phyloP scores from a whole-genome alignment of 257 asterid species.

The Echium plantagineum region DNA sequence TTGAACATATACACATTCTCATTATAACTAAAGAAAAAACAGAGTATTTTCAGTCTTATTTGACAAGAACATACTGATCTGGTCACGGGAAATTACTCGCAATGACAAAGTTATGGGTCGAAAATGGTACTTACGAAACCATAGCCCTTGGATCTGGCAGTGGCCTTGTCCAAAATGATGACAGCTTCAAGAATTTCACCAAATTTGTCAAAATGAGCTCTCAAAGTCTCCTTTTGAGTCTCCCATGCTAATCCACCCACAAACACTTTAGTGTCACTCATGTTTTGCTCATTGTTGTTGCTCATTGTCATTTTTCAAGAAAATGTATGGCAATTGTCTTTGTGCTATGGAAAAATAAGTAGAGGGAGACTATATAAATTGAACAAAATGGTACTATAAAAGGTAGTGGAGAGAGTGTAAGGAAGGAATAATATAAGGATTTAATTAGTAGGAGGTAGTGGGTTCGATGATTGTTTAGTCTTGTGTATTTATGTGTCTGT shows the following conservation, averaged over 20 bases:
- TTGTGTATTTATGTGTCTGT: too few species aligned
- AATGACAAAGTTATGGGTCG: too few species aligned
- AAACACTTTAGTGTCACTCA: constrained; percentile 71
- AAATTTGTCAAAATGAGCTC: constrained; percentile 61
- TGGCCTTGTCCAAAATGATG: constrained; percentile 80
- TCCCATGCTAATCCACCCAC: constrained; percentile 98
- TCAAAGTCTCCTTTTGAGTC: constrained; percentile 72
- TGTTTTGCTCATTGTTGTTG: constrained; percentile 1
- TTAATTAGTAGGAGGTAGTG: background rate
- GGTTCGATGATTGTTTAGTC: too few species aligned
- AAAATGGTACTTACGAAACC: constrained; percentile 57
- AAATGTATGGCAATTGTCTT: background rate
- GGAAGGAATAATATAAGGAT: background rate
- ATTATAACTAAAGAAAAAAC: background rate
- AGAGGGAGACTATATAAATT: background rate
- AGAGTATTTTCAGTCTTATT: background rate
- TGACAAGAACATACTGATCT: too few species aligned
- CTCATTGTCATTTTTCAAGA: background rate
- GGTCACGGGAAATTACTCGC: too few species aligned
- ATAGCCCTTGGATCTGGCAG: constrained; percentile 97
- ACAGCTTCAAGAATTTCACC: constrained; percentile 94
- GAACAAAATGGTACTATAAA: background rate
- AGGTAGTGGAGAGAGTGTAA: background rate
- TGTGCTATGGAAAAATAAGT: background rate
- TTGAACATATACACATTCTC: background rate